Conservation (phyloP, 805 yeast species). For the Torulaspora quercuum region DNA sequence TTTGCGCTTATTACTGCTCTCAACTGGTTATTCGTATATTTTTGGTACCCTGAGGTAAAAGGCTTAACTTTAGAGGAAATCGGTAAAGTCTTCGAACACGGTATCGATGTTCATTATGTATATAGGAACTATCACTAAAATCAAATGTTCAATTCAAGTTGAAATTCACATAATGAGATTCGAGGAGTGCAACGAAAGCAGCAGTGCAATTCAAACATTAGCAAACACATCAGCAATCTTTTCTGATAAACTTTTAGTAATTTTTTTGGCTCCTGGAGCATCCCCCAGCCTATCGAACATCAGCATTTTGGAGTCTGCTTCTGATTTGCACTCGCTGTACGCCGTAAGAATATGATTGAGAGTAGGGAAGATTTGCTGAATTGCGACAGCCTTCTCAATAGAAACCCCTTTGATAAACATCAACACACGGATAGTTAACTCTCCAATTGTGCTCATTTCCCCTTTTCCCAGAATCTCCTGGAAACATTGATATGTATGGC, state of each 20-base stretch:
- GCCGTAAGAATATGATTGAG: conserved; percentile 50
- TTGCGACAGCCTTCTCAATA: conserved; percentile 75
- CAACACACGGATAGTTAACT: conserved; percentile 69
- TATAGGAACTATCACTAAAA: conserved; percentile 32
- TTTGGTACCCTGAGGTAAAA: conserved; percentile 45
- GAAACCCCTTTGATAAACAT: conserved; percentile 80
- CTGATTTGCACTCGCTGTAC: conserved; percentile 27
- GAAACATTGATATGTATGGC: conserved; percentile 53
- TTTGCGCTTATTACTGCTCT: conserved; percentile 36
- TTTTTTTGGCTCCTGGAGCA: conserved; percentile 36
- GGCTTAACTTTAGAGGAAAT: conserved; percentile 45
- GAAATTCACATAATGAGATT: too few relatives aligned
- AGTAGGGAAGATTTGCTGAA: conserved; percentile 69
- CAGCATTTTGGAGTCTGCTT: conserved; percentile 28
- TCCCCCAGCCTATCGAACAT: conserved; percentile 29
- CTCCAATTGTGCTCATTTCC: conserved; percentile 65
- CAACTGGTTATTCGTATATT: conserved; percentile 41
- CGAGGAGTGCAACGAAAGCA: too few relatives aligned
- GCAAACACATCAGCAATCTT: conserved; percentile 30
- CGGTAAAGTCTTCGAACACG: conserved; percentile 40
- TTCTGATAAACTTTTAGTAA: conserved; percentile 35
- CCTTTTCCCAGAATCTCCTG: conserved; percentile 68
- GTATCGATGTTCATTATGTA: conserved; percentile 40
- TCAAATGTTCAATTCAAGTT: too few relatives aligned
- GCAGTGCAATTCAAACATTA: conserved; percentile 1